Conservation (phyloP, 345 rosid species). For the Pistacia integerrima region DNA sequence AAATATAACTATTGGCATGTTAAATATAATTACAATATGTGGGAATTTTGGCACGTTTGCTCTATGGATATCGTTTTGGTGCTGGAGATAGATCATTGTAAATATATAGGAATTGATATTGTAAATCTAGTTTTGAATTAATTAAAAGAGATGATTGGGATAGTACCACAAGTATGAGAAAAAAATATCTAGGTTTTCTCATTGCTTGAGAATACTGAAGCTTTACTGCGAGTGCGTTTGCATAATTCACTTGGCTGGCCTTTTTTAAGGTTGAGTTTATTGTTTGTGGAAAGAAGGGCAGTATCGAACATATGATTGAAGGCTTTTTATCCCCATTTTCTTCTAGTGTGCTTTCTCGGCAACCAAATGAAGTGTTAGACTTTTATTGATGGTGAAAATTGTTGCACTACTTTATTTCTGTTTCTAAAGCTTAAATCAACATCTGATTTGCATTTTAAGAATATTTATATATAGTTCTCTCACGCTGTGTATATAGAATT, state of each 20-base stretch:
- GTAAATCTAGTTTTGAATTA: no score
- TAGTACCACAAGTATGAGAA: neutral
- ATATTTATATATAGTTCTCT: conserved; percentile 3
- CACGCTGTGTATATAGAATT: conserved; percentile 1
- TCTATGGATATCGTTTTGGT: neutral
- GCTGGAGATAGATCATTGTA: neutral
- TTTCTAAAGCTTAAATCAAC: conserved; percentile 7
- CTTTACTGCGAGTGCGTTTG: neutral
- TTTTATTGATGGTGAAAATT: neutral
- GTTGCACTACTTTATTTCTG: neutral
- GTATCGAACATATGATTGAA: no score
- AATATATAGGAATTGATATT: no score
- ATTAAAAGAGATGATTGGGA: no score
- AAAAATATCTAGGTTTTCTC: neutral
- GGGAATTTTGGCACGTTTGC: neutral
- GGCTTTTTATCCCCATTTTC: neutral
- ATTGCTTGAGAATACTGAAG: neutral
- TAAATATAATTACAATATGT: neutral
- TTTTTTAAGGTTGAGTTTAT: no score
- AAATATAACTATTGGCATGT: neutral
- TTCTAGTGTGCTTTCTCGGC: neutral
- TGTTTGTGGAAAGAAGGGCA: no score
- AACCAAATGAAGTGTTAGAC: neutral
- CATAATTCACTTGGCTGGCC: neutral
- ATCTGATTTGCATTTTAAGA: neutral